Evolutionary conservation across 257 asterid genomes (phyloP), one percentile per base, ranked within the genome.

Genomic region (Solanum dulcamara): DNA sequence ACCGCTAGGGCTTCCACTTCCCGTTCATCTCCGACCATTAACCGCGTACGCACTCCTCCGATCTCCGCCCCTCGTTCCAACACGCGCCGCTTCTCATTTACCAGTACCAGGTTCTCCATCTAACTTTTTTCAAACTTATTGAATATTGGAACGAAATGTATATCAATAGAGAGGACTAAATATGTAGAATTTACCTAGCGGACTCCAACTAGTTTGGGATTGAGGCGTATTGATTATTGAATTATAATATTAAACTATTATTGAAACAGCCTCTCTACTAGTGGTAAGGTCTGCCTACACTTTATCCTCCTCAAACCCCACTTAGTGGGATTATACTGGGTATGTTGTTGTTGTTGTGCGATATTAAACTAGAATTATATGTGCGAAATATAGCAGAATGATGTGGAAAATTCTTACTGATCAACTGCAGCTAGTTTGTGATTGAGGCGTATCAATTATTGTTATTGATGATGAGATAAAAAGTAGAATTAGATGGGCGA

Each of bases 41-140:
- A 91, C 68, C 92, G 91, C 88, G 85, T 89, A 44, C 96, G 92
- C 44, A 89, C 98, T 77, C 93, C 98, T 18, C 86, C 92, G 15
- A 66, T 86, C 86, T 82, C 96, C 79, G 80, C 93, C 71, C 85
- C 96, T 87, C 95, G 96, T 80, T 86, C 87, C 87, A 87, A 89
- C 66, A 81, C 95, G 79, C 94, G 95, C 89, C 95, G 99, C 87
- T 81, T 92, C 89, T 90, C 97, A 33, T 94, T 93, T 84, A 46
- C 97, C 66, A 91, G 90, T 89, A 95, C 97, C 68, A 96, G 99
- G 99, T 94, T 87, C 84, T 51, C 46, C 74, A 26, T 64, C 32
- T 83, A 1, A 18, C 38, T 18, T 46, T 18, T 66, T 48, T 12
- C 11, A 26, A 13, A 74, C 55, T 24, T 44, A 42, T 74, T 44